These are phyloP conservation scores for Fusarium irregulare DNA, from an alignment of 2,329 filamentous ascomycete genomes.

Conservation along the genomic window DNA sequence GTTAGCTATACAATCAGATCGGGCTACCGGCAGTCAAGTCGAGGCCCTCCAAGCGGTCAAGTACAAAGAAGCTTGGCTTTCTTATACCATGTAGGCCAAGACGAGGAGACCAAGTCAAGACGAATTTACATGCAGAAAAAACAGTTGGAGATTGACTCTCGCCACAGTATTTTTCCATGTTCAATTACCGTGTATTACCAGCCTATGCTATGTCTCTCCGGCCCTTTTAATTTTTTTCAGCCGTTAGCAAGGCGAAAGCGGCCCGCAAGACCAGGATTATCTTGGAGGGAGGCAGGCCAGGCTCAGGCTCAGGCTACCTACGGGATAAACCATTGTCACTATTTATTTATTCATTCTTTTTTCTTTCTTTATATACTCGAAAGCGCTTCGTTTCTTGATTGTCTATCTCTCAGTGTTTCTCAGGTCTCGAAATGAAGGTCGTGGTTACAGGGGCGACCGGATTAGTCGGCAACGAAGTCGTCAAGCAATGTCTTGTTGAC, in stretches of 20 bases:
- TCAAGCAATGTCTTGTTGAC: slow-evolving; percentile 62
- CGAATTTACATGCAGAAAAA: not conserved
- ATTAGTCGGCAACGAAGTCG: slow-evolving; percentile 64
- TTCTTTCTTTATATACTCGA: not conserved
- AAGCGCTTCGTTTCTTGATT: not conserved
- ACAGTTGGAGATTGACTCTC: not conserved
- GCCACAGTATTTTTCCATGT: not conserved
- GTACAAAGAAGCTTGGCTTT: not conserved
- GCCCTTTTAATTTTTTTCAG: slow-evolving; percentile 22
- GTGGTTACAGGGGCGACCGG: slow-evolving; percentile 70
- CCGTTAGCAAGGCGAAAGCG: slow-evolving; percentile 31
- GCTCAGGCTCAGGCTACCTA: slow-evolving; percentile 5
- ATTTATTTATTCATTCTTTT: not conserved
- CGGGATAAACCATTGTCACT: slow-evolving; percentile 14
- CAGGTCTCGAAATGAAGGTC: slow-evolving; percentile 61
- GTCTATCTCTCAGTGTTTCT: not conserved
- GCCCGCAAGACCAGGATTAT: slow-evolving; percentile 35
- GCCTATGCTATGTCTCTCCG: not conserved
- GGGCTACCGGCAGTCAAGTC: slow-evolving; percentile 10
- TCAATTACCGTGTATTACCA: not conserved
- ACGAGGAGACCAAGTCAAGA: slow-evolving; percentile 1
- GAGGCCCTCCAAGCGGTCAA: not conserved
- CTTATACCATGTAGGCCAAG: not conserved
- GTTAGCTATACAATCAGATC: not conserved
- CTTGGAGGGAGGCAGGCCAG: not conserved